Base-by-base conservation (phyloP, 768 basidiomycete genomes). In the Tubosaeta sp. region DNA sequence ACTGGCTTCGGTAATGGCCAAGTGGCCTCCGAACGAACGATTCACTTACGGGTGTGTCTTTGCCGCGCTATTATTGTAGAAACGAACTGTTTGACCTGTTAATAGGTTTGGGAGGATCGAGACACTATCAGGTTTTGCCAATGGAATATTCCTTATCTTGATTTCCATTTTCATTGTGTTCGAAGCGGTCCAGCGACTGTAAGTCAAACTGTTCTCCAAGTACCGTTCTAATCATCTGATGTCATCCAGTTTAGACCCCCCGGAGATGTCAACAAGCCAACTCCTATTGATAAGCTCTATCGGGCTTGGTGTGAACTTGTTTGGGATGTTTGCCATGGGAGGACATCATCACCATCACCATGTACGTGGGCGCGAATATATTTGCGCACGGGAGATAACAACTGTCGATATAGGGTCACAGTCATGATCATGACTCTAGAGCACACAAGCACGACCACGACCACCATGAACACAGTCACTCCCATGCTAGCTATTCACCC, bases 241-340 rank as follows among this genome's bases (percentile, higher is more conserved):
- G 19, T 19, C 19, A 43, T 41, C 30, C 44, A 9, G 32, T 32
- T 63, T 95, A 59, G 87, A 95, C 56, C 94, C 96, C 19, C 96
- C 96, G 2, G 94, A 97, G 61, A 99, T 99, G 93, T 94, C 92
- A 59, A 96, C 94, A 3, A 88, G 80, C 55, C 95, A 97, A 62
- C 76, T 99, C 0, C 69, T 99, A 35, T 75, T 96, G 1, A 88
- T 99, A 46, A 95, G 92, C 54, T 81, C 85, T 4, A 68, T 97
- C 24, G 96, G 96, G 8, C 73, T 99, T 10, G 92, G 77, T 1
- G 93, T 99, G 42, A 99, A 99, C 67, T 71, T 99, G 18, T 98
- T 97, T 59, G 96, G 96, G 32, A 96, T 99, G 93, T 90, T 94
- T 65, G 96, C 96, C 1, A 99, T 96, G 78, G 96, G 96, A 5